Base-by-base conservation (phyloP, 2,329 filamentous ascomycete genomes). In the Ophiostoma sp. region DNA sequence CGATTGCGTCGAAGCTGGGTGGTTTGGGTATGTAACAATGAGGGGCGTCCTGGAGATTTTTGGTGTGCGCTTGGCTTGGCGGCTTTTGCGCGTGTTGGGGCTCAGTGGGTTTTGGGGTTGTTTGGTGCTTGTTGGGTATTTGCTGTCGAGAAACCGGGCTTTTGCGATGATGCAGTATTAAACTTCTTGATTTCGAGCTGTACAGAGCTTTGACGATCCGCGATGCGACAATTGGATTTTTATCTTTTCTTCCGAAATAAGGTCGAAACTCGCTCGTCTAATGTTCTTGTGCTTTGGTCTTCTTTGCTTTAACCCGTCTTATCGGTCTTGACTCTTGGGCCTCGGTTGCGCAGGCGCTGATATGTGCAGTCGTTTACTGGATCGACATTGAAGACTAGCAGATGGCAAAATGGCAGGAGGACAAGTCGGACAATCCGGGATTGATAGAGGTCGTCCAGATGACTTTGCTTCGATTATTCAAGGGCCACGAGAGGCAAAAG, bases 401-500 rank as follows among this genome's bases (percentile, higher is more conserved):
- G 22, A 45, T 50, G 42, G 68, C 11, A 52, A 22, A 66, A 9
- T 33, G 15, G 66, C 25, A 52, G 42, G 22, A 42, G n/a, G 22
- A 33, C 22, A 45, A 12, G 36, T 71, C 52, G 55, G 69, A 71
- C 69, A 71, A 55, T 11, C 55, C 69, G 55, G 69, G 39, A 61
- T 71, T 12, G 25, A 36, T 22, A 22, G 36, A 45, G 39, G 11
- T 19, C 9, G n/a, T 36, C 2, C 19, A 19, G 48, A 39, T 9
- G 50, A 36, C 28, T 22, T 19, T 22, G 17, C 19, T 25, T 39
- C 22, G 33, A 12, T 50, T 25, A 25, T 45, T 22, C 22, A 45
- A 8, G 50, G 17, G 19, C 11, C 12, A 36, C 17, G 11, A 11
- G 33, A 22, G 25, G 48, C 31, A 19, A 59, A 12, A n/a, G 19